These are phyloP conservation scores for Acanthamoeba culbertsoni DNA, from an alignment of 208 protist genomes.

Conservation along the genomic window DNA sequence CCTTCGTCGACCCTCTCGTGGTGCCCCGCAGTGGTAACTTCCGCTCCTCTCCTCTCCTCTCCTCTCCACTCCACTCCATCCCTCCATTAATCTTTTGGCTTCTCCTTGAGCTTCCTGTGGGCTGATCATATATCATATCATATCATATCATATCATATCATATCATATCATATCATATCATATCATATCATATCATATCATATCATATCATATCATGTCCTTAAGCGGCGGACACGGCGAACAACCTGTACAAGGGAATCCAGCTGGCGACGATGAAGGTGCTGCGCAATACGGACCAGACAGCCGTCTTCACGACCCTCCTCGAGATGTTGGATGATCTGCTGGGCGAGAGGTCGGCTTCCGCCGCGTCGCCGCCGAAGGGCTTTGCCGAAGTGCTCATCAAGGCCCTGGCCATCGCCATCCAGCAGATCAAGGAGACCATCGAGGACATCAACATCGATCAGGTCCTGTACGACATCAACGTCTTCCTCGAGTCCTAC, in stretches of 20 bases:
- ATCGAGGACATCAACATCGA: conserved; percentile 26
- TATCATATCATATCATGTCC: too few species aligned
- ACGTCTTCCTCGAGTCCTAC: conserved; percentile 21
- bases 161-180: too few species aligned
- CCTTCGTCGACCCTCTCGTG: conserved; percentile 24
- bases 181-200: too few species aligned
- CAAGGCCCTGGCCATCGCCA: conserved; percentile 48
- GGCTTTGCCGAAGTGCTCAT: conserved; percentile 41
- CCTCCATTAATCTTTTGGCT: too few species aligned
- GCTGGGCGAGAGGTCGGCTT: neutral
- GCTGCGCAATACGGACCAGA: conserved; percentile 50
- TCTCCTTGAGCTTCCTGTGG: too few species aligned
- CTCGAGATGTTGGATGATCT: conserved; percentile 8
- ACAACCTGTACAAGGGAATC: conserved; percentile 57
- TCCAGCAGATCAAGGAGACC: conserved; percentile 1
- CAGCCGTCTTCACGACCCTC: conserved; percentile 30
- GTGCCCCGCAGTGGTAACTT: neutral
- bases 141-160: too few species aligned
- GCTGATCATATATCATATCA: too few species aligned
- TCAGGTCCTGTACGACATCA: conserved; percentile 29
- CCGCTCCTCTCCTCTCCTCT: neutral
- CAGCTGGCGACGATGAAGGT: conserved; percentile 33
- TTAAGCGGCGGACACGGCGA: conserved; percentile 10
- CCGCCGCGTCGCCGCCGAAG: neutral
- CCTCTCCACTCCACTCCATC: neutral